phyloP scores from a whole-genome alignment of 805 yeast genomes.

The Candida dajiaensis region DNA sequence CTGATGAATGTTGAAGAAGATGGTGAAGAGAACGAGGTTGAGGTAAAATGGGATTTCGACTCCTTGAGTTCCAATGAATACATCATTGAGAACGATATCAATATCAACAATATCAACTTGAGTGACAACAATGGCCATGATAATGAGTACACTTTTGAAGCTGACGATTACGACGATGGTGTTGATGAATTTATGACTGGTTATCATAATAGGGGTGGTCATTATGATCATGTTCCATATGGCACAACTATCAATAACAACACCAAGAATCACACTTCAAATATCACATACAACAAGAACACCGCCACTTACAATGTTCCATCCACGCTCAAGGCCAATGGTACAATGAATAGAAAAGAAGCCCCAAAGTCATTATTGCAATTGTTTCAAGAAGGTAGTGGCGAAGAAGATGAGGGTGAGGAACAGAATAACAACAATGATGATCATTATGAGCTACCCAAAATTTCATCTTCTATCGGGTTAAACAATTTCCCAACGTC shows the following conservation, averaged over 20 bases:
- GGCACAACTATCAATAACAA: conserved; percentile 19
- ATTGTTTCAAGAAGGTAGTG: conserved; percentile 54
- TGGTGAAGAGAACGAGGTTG: conserved; percentile 32
- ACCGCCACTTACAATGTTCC: conserved; percentile 25
- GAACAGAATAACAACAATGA: not conserved
- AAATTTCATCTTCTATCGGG: conserved; percentile 16
- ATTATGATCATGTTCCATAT: conserved; percentile 5
- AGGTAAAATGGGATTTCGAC: conserved; percentile 86
- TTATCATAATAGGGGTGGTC: conserved; percentile 12
- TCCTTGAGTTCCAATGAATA: conserved; percentile 70
- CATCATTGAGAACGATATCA: conserved; percentile 64
- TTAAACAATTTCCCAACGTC: conserved; percentile 12
- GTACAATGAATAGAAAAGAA: conserved; percentile 32
- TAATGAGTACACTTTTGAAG: conserved; percentile 20
- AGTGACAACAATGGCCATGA: conserved; percentile 14
- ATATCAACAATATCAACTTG: conserved; percentile 30
- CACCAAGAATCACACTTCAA: conserved; percentile 6
- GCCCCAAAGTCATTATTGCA: conserved; percentile 71
- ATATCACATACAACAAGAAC: conserved; percentile 23
- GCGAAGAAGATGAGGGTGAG: conserved; percentile 23
- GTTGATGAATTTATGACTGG: conserved; percentile 25
- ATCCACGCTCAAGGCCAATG: conserved; percentile 21
- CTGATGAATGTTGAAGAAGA: conserved; percentile 36
- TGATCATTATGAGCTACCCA: conserved; percentile 14
- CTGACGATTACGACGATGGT: conserved; percentile 23